Evolutionary conservation across 176 grass and related monocot species (phyloP).

Genomic region (Carex pumila): DNA sequence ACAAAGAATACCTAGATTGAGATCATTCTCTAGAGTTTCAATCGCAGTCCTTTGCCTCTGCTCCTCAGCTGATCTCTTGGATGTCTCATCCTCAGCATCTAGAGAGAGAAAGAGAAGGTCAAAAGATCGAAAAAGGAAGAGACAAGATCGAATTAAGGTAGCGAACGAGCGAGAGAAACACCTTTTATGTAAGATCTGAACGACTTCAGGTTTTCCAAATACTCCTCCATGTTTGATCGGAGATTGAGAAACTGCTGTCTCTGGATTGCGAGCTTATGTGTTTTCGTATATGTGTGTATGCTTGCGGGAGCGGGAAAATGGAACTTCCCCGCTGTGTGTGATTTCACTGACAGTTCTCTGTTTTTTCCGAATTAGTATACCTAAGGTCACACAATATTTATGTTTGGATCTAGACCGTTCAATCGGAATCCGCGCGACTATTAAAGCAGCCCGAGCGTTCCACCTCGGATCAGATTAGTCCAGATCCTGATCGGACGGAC

Average conservation of each 20-base stretch:
- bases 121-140: neutral
- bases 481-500: too few relatives aligned
- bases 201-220: slow-evolving; percentile 70
- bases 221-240: slow-evolving; percentile 61
- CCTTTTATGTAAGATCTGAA: slow-evolving; percentile 76
- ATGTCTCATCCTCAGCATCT: slow-evolving; percentile 75
- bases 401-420: too few relatives aligned
- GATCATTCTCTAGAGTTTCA: slow-evolving; percentile 39
- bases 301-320: neutral
- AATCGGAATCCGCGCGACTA: too few relatives aligned
- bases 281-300: neutral
- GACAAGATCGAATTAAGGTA: neutral
- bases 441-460: too few relatives aligned
- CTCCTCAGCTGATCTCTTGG: slow-evolving; percentile 74
- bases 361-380: neutral
- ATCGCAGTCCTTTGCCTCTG: slow-evolving; percentile 69
- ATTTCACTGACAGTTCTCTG: neutral
- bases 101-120: neutral
- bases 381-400: too few relatives aligned
- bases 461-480: too few relatives aligned
- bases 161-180: neutral
- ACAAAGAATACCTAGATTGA: slow-evolving; percentile 36
- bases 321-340: neutral
- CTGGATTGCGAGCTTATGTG: neutral
- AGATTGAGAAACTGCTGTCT: neutral